Evolutionary conservation across 331 rosid species (phyloP).

Genomic region (Dryas integrifolia): DNA sequence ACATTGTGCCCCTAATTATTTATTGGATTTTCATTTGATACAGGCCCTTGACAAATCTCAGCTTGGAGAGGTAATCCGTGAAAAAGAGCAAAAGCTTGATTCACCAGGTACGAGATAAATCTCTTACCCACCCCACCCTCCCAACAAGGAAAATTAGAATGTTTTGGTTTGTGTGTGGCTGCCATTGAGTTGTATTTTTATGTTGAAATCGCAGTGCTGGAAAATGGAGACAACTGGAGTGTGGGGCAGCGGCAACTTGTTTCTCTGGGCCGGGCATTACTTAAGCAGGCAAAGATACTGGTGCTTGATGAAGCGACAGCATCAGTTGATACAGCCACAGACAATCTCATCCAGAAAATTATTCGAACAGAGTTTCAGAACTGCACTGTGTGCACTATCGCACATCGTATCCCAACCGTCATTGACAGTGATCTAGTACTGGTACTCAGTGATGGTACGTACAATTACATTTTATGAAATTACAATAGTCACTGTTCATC

Average conservation of each 20-base stretch:
- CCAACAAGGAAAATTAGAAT: background rate
- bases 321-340: constrained; percentile 92
- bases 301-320: constrained; percentile 99
- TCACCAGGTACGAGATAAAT: constrained; percentile 56
- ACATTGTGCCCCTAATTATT: background rate
- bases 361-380: constrained; percentile 72
- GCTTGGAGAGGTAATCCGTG: constrained; percentile 69
- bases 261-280: constrained; percentile 87
- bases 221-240: constrained; percentile 99
- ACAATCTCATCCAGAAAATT: constrained; percentile 86
- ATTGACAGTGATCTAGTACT: constrained; percentile 82
- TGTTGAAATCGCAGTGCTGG: constrained; percentile 62
- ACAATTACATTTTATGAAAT: constrained; percentile 5
- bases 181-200: constrained; percentile 12
- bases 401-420: constrained; percentile 94
- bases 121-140: background rate
- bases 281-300: constrained; percentile 87
- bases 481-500: constrained; percentile 2
- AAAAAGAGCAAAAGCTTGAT: constrained; percentile 68
- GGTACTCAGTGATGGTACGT: constrained; percentile 90
- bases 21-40: constrained; percentile 18
- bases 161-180: constrained; percentile 17
- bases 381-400: constrained; percentile 88
- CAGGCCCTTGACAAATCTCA: constrained; percentile 93
- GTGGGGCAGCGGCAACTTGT: constrained; percentile 98